Conservation (phyloP, 2,329 filamentous ascomycete species). For the Mariannaea sp. region DNA sequence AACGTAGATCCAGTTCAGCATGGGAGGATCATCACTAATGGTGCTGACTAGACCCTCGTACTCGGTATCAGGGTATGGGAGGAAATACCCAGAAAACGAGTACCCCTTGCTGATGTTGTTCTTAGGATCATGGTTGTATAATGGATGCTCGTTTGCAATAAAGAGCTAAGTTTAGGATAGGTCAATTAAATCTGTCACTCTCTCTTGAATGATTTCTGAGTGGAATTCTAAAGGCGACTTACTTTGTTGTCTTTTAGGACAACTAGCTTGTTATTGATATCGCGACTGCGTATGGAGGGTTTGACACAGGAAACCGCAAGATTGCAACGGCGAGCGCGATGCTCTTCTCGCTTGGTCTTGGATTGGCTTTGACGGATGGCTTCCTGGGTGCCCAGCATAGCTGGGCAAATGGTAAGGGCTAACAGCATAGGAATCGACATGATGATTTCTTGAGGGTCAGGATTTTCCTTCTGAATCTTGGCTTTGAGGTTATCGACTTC, state of each 20-base stretch:
- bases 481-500: slow-evolving; percentile 37
- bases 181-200: too few relatives aligned
- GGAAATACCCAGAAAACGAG: slow-evolving; percentile 60
- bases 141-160: slow-evolving; percentile 36
- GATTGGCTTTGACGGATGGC: slow-evolving; percentile 53
- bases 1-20: slow-evolving; percentile 57
- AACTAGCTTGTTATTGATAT: slow-evolving; percentile 51
- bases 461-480: slow-evolving; percentile 34
- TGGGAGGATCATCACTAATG: slow-evolving; percentile 54
- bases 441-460: slow-evolving; percentile 35
- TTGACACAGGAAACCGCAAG: slow-evolving; percentile 53
- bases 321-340: slow-evolving; percentile 54
- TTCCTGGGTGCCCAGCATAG: slow-evolving; percentile 52
- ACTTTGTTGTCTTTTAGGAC: slow-evolving; percentile 52
- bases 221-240: not conserved
- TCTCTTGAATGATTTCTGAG: too few relatives aligned
- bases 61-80: slow-evolving; percentile 59
- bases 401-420: slow-evolving; percentile 39
- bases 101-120: slow-evolving; percentile 56
- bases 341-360: slow-evolving; percentile 52
- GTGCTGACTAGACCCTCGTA: slow-evolving; percentile 54
- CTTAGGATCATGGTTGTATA: slow-evolving; percentile 33
- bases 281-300: slow-evolving; percentile 49
- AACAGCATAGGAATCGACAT: slow-evolving; percentile 39
- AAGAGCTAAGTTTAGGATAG: slow-evolving; percentile 31